These are phyloP conservation scores for Candida broadrunensis DNA, from an alignment of 805 yeast species.

Conservation along the genomic window DNA sequence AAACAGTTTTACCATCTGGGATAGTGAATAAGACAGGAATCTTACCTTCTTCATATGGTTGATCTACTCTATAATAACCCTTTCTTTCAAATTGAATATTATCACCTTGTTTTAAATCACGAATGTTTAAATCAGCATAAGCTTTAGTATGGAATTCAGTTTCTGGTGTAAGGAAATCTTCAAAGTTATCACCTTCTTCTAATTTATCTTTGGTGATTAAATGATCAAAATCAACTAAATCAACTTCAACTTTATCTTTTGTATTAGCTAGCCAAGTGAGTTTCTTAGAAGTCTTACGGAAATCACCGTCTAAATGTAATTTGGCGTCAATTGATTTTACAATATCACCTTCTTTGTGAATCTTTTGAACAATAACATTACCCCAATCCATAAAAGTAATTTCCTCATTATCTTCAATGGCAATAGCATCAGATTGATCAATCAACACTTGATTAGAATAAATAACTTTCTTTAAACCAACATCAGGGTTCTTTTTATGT, in stretches of 20 bases:
- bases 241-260: constrained; percentile 65
- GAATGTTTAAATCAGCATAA: constrained; percentile 75
- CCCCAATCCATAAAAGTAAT: constrained; percentile 99
- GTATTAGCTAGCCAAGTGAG: constrained; percentile 92
- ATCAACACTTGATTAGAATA: constrained; percentile 62
- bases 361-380: constrained; percentile 75
- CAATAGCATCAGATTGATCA: constrained; percentile 82
- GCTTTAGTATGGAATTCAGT: constrained; percentile 83
- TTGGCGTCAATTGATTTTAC: constrained; percentile 70
- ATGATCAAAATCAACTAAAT: constrained; percentile 89
- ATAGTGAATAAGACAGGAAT: constrained; percentile 83
- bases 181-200: constrained; percentile 91
- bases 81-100: constrained; percentile 94
- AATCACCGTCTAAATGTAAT: constrained; percentile 91
- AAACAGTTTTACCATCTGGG: constrained; percentile 81
- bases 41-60: constrained; percentile 50
- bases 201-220: constrained; percentile 91
- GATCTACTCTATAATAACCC: constrained; percentile 88
- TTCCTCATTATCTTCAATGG: constrained; percentile 77
- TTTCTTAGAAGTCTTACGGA: constrained; percentile 93
- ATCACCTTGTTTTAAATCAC: constrained; percentile 77
- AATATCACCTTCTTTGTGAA: constrained; percentile 57
- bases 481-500: constrained; percentile 92
- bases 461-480: constrained; percentile 80
- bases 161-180: constrained; percentile 82